Percentiles rank a stretch among this genome's conserved stretches.
Conservation (phyloP, 495 filamentous ascomycete species). For the Podospora pseudopauciseta region DNA sequence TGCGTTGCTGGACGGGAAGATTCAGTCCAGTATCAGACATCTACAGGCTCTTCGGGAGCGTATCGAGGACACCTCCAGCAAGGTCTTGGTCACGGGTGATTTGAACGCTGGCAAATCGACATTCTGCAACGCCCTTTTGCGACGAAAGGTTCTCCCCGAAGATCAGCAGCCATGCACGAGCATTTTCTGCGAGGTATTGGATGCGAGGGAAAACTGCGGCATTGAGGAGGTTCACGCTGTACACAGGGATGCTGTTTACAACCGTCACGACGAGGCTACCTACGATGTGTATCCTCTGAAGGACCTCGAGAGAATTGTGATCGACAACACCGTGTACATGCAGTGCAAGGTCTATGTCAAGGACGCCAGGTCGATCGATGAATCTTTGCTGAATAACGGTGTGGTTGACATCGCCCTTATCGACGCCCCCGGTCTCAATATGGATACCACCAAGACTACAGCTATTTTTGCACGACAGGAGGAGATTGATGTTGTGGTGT, state of each 20-base stretch:
- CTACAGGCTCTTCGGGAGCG: constrained; percentile 79
- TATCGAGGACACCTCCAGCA: constrained; percentile 96
- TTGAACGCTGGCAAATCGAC: constrained; percentile 97
- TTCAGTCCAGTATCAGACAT: constrained; percentile 88
- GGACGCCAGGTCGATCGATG: constrained; percentile 85
- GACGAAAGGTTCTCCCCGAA: constrained; percentile 89
- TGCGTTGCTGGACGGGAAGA: constrained; percentile 86
- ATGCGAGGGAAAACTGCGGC: constrained; percentile 83
- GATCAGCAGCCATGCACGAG: constrained; percentile 98
- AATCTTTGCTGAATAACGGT: constrained; percentile 93
- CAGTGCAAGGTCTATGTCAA: constrained; percentile 97
- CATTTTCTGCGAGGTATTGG: constrained; percentile 96
- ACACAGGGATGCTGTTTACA: constrained; percentile 72
- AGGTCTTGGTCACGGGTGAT: constrained; percentile 96
- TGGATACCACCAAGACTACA: constrained; percentile 92
- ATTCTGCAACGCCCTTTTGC: constrained; percentile 92
- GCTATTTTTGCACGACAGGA: constrained; percentile 95
- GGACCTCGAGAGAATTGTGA: constrained; percentile 83
- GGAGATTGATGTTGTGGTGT: constrained; percentile 98
- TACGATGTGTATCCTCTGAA: constrained; percentile 78
- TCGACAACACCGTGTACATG: constrained; percentile 78
- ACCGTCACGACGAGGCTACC: constrained; percentile 87
- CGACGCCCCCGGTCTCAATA: constrained; percentile 92
- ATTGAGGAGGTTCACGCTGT: constrained; percentile 95
- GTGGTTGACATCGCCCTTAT: constrained; percentile 98